Conservation (phyloP, 176 grass and related monocot species). For the Metroxylon sagu region DNA sequence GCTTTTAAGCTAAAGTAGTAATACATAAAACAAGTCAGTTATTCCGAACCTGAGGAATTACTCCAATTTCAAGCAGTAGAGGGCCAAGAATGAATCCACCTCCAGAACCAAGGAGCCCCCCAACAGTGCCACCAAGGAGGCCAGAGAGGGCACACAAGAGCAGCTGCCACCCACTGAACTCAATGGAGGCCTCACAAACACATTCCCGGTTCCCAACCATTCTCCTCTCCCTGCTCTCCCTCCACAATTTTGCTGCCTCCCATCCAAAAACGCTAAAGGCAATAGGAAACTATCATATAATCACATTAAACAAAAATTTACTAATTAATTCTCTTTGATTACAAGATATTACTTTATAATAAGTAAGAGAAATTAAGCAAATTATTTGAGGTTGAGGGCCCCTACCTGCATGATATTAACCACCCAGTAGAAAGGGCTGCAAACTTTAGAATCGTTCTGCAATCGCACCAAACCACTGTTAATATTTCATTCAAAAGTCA, state of each 20-base stretch:
- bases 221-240: conserved; percentile 55
- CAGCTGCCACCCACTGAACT: conserved; percentile 70
- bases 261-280: conserved; percentile 55
- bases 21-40: too few species aligned
- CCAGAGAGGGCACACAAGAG: conserved; percentile 80
- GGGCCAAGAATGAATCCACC: conserved; percentile 95
- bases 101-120: conserved; percentile 84
- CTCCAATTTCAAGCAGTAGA: conserved; percentile 90
- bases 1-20: too few species aligned
- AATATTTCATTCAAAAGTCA: conserved; percentile 3
- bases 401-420: conserved; percentile 74
- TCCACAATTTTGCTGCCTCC: conserved; percentile 55
- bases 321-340: too few species aligned
- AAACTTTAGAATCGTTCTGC: conserved; percentile 66
- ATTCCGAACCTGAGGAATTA: conserved; percentile 77
- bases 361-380: too few species aligned
- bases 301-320: too few species aligned
- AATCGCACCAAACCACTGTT: background rate
- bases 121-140: conserved; percentile 79
- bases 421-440: conserved; percentile 78
- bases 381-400: too few species aligned
- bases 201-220: conserved; percentile 57
- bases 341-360: too few species aligned
- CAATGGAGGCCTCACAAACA: conserved; percentile 85
- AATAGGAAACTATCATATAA: conserved; percentile 37